A percentile compares a stretch with the other conserved stretches of the same genome.
Evolutionary conservation across 805 yeast species (phyloP).

Genomic region (Clavispora phyllophila): DNA sequence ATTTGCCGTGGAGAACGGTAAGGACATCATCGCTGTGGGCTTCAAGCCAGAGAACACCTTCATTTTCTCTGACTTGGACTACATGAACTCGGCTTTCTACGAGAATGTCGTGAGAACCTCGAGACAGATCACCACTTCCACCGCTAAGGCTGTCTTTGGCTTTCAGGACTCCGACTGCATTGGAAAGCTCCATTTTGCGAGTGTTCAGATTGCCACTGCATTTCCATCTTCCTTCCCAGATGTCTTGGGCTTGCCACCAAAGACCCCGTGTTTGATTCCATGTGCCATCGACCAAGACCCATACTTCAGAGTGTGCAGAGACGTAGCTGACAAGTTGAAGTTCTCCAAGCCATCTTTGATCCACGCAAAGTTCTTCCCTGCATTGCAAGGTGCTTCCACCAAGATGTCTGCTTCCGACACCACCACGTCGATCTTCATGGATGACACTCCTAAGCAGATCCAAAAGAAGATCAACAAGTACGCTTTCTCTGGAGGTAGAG

Average conservation of each 20-base stretch:
- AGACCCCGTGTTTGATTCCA: constrained; percentile 95
- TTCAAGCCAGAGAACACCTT: constrained; percentile 93
- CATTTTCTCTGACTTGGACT: constrained; percentile 86
- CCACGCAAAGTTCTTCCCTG: constrained; percentile 96
- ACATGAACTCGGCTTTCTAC: constrained; percentile 91
- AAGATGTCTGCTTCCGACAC: constrained; percentile 96
- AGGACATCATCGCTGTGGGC: constrained; percentile 90
- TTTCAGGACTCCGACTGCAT: constrained; percentile 92
- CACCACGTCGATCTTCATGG: constrained; percentile 88
- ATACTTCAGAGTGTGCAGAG: constrained; percentile 94
- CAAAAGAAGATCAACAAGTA: constrained; percentile 92
- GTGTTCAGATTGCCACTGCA: constrained; percentile 92
- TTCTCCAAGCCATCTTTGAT: constrained; percentile 87
- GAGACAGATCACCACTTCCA: constrained; percentile 93
- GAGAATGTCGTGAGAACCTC: constrained; percentile 91
- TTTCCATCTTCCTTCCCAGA: constrained; percentile 96
- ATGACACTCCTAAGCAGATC: constrained; percentile 87
- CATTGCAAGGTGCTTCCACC: constrained; percentile 91
- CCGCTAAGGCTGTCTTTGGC: constrained; percentile 96
- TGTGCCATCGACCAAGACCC: constrained; percentile 99
- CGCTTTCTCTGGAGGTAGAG: constrained; percentile 94
- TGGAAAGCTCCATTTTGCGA: constrained; percentile 92
- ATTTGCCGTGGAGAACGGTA: constrained; percentile 78
- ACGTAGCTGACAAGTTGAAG: constrained; percentile 90
- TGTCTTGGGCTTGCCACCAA: constrained; percentile 76